A percentile compares a stretch with the other conserved stretches of the same genome.
Evolutionary conservation across 495 filamentous ascomycete genomes (phyloP).

Genomic region (Trichocladium antarcticum): DNA sequence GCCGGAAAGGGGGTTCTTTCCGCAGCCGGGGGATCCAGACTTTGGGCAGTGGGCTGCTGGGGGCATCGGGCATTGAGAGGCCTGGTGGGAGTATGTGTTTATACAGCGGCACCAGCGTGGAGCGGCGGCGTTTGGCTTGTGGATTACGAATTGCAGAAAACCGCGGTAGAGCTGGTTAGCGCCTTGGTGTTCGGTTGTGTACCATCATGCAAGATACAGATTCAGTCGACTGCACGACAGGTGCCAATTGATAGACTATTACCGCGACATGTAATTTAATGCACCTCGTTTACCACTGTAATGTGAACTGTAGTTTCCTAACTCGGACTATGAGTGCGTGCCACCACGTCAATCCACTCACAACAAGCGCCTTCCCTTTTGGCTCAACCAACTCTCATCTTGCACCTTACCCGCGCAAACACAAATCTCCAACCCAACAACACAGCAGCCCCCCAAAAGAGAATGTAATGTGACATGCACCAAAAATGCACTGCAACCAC

Average conservation of each 20-base stretch:
- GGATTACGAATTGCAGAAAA: background rate
- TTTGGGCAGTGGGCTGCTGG: slow-evolving; percentile 65
- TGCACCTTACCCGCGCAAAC: background rate
- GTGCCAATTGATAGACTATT: too few species aligned
- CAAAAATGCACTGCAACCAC: slow-evolving; percentile 4
- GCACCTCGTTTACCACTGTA: too few species aligned
- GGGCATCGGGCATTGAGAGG: slow-evolving; percentile 57
- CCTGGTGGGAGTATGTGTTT: background rate
- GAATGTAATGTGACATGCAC: background rate
- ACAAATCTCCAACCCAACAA: background rate
- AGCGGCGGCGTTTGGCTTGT: slow-evolving; percentile 6
- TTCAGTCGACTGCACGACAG: too few species aligned
- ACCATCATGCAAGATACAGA: too few species aligned
- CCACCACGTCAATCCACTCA: too few species aligned
- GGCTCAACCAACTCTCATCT: background rate
- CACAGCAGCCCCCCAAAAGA: background rate
- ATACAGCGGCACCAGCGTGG: background rate
- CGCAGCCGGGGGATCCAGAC: slow-evolving; percentile 58
- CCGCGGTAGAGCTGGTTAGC: background rate
- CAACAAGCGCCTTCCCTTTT: background rate
- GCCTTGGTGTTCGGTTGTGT: background rate
- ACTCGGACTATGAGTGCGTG: too few species aligned
- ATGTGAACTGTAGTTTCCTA: too few species aligned
- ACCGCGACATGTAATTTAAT: too few species aligned
- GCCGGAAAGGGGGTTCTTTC: slow-evolving; percentile 50